phyloP scores from a whole-genome alignment of 2,329 filamentous ascomycete genomes.

The Pseudogymnoascus sp. region DNA sequence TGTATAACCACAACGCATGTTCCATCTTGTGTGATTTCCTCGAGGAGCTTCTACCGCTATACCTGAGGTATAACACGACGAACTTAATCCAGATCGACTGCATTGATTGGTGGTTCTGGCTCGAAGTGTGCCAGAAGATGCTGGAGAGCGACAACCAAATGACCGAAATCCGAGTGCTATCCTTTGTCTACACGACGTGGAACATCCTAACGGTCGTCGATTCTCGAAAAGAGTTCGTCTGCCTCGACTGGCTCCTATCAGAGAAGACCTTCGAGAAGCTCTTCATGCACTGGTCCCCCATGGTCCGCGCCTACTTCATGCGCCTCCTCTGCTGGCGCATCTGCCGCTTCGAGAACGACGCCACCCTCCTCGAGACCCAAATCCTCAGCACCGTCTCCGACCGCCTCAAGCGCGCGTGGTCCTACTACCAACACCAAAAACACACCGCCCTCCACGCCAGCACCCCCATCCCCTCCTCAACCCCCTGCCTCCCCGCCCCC shows the following conservation, averaged over 20 bases:
- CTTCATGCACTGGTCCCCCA: constrained; percentile 70
- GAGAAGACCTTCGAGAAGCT: constrained; percentile 55
- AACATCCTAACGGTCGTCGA: constrained; percentile 47
- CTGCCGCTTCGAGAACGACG: constrained; percentile 50
- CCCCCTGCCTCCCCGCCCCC: constrained; percentile 61
- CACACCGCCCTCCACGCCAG: constrained; percentile 45
- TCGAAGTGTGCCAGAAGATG: constrained; percentile 58
- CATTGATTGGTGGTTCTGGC: constrained; percentile 61
- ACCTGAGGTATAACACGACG: constrained; percentile 51
- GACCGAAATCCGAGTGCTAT: constrained; percentile 61
- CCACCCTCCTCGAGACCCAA: constrained; percentile 43
- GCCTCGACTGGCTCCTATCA: constrained; percentile 54
- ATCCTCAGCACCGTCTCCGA: constrained; percentile 51
- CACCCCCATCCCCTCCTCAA: constrained; percentile 47
- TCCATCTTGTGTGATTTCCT: constrained; percentile 67
- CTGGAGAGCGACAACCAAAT: constrained; percentile 63
- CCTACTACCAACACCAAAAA: constrained; percentile 53
- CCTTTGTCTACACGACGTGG: constrained; percentile 62
- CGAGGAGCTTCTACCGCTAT: constrained; percentile 57
- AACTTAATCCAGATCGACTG: constrained; percentile 34
- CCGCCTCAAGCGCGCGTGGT: constrained; percentile 53
- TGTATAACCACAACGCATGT: constrained; percentile 63
- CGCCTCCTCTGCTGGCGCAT: constrained; percentile 64
- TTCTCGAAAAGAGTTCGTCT: constrained; percentile 50
- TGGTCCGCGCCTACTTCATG: constrained; percentile 71